phyloP scores from a whole-genome alignment of 495 filamentous ascomycete genomes.

The Trichocladium uniseriatum region DNA sequence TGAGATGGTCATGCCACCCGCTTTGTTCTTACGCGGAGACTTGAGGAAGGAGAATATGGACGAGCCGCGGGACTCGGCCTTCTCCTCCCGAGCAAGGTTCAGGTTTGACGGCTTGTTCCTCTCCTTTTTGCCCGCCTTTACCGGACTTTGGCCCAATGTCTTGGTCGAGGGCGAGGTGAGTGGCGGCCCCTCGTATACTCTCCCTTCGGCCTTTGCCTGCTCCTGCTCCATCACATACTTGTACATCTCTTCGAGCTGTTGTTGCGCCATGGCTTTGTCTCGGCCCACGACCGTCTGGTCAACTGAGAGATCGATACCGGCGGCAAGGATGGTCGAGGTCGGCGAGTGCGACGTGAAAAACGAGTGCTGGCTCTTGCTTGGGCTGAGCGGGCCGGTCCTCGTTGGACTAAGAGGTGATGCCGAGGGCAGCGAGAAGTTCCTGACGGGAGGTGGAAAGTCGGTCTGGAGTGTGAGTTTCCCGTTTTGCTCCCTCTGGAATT shows the following conservation, averaged over 20 bases:
- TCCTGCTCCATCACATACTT: conserved; percentile 86
- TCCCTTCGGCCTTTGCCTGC: conserved; percentile 47
- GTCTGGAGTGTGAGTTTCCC: conserved; percentile 11
- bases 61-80: conserved; percentile 39
- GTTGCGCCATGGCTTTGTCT: conserved; percentile 62
- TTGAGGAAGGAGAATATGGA: conserved; percentile 45
- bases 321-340: conserved; percentile 34
- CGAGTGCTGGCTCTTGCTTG: conserved; percentile 40
- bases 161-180: conserved; percentile 26
- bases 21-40: conserved; percentile 41
- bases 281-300: conserved; percentile 65
- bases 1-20: conserved; percentile 40
- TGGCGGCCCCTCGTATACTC: conserved; percentile 31
- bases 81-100: conserved; percentile 32
- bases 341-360: conserved; percentile 41
- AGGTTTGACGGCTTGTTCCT: conserved; percentile 41
- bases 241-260: conserved; percentile 83
- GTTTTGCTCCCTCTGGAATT: conserved; percentile 1
- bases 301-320: conserved; percentile 41
- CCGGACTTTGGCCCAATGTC: conserved; percentile 18
- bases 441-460: conserved; percentile 24
- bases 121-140: conserved; percentile 20
- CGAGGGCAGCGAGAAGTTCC: conserved; percentile 39
- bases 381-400: conserved; percentile 32
- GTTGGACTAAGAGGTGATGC: conserved; percentile 18